A percentile compares a stretch with the other conserved stretches of the same genome.
phyloP scores from a whole-genome alignment of 192 early-diverging fungal species.

The Phlyctochytrium bullatum region DNA sequence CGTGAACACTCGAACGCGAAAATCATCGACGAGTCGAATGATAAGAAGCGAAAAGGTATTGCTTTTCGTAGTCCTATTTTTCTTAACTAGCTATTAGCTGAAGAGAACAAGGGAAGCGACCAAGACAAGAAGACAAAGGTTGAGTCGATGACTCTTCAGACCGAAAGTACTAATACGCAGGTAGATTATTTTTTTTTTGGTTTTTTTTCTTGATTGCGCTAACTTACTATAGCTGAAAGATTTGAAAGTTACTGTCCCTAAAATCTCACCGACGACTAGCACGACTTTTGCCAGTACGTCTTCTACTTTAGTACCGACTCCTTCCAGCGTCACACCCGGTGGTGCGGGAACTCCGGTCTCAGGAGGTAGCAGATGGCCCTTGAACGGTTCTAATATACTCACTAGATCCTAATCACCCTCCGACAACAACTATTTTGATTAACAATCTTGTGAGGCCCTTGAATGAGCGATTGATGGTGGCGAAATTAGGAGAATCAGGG shows the following conservation, averaged over 20 bases:
- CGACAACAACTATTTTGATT: conserved; percentile 21
- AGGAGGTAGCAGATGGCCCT: too few species aligned
- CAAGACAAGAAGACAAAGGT: background rate
- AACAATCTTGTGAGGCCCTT: conserved; percentile 36
- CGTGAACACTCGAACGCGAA: too few species aligned
- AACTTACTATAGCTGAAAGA: background rate
- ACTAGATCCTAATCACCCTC: conserved; percentile 4
- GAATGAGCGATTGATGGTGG: conserved; percentile 15
- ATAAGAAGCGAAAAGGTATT: conserved; percentile 2
- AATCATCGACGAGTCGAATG: background rate
- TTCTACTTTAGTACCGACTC: too few species aligned
- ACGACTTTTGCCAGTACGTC: background rate
- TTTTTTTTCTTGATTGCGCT: background rate
- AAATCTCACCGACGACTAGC: background rate
- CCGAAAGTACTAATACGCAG: background rate
- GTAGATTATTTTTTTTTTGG: too few species aligned
- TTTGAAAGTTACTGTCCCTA: background rate
- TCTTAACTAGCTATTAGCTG: background rate
- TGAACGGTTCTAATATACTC: too few species aligned
- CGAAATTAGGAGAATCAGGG: conserved; percentile 28
- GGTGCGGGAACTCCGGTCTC: too few species aligned
- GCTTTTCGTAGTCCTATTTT: too few species aligned
- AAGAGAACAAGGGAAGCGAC: conserved; percentile 4
- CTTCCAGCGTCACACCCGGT: too few species aligned
- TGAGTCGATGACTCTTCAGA: background rate